These are phyloP conservation scores for Aeschynomene evenia DNA, from an alignment of 306 rosid genomes.

Conservation along the genomic window DNA sequence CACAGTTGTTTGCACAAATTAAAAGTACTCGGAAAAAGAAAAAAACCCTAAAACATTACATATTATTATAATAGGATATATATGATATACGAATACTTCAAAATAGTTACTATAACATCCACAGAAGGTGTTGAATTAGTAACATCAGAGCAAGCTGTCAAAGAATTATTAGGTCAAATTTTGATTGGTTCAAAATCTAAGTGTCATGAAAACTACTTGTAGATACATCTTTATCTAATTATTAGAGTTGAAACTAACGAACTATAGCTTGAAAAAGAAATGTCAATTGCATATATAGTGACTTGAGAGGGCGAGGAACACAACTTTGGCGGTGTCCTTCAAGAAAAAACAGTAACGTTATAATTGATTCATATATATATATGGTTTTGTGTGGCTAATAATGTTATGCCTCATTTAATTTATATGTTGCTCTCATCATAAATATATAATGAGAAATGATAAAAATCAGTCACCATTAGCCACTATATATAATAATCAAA, in stretches of 20 bases:
- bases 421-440: constrained; percentile 34
- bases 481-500: too few relatives aligned
- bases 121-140: constrained; percentile 6
- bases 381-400: constrained; percentile 19
- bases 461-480: too few relatives aligned
- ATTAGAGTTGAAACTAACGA: constrained; percentile 29
- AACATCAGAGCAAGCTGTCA: constrained; percentile 33
- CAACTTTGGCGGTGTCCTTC: constrained; percentile 26
- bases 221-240: constrained; percentile 24
- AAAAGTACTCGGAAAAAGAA: background rate
- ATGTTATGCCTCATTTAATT: too few relatives aligned
- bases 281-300: constrained; percentile 23
- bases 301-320: constrained; percentile 3
- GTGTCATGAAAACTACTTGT: constrained; percentile 21
- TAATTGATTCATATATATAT: too few relatives aligned
- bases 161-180: constrained; percentile 19
- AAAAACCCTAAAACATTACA: background rate
- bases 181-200: constrained; percentile 19
- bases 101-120: background rate
- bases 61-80: background rate
- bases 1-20: background rate
- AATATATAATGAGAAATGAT: too few relatives aligned
- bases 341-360: constrained; percentile 7
- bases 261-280: constrained; percentile 32
- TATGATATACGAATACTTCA: background rate